Conservation (phyloP, 2,329 filamentous ascomycete species). For the Cryphonectria japonica region DNA sequence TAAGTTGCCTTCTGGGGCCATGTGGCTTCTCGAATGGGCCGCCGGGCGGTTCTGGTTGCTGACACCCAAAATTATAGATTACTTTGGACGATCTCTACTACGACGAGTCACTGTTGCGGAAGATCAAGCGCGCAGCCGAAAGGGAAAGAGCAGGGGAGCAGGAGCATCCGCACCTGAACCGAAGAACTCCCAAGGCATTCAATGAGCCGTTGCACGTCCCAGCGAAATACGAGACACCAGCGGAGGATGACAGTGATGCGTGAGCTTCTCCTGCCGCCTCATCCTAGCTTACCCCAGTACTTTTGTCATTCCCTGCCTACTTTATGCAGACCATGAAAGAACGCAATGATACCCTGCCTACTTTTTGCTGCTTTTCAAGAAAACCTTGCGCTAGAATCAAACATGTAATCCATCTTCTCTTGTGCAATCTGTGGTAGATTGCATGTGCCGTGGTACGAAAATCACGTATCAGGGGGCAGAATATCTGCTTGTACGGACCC, state of each 20-base stretch:
- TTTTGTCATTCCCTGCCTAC: neutral
- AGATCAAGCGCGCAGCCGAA: constrained; percentile 58
- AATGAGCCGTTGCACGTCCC: neutral
- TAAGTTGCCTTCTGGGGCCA: constrained; percentile 38
- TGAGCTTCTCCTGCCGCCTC: neutral
- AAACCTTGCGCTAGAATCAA: neutral
- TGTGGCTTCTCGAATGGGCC: neutral
- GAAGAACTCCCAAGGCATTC: neutral
- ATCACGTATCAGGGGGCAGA: neutral
- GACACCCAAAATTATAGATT: constrained; percentile 38
- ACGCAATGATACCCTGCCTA: neutral
- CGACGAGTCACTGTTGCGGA: constrained; percentile 60
- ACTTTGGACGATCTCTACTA: constrained; percentile 56
- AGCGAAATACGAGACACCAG: neutral
- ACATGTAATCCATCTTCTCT: neutral
- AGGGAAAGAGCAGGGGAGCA: constrained; percentile 49
- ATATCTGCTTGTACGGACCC: neutral
- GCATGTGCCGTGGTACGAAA: neutral
- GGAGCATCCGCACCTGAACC: constrained; percentile 27
- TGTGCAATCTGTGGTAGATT: neutral
- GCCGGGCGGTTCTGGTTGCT: neutral
- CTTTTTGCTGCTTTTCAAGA: neutral
- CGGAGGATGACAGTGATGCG: neutral
- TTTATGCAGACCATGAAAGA: neutral
- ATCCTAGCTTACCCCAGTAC: neutral